Percentiles rank a stretch among this genome's conserved stretches.
Evolutionary conservation across 1,284 basidiomycete species (phyloP).

Genomic region (Puccinia coronata): DNA sequence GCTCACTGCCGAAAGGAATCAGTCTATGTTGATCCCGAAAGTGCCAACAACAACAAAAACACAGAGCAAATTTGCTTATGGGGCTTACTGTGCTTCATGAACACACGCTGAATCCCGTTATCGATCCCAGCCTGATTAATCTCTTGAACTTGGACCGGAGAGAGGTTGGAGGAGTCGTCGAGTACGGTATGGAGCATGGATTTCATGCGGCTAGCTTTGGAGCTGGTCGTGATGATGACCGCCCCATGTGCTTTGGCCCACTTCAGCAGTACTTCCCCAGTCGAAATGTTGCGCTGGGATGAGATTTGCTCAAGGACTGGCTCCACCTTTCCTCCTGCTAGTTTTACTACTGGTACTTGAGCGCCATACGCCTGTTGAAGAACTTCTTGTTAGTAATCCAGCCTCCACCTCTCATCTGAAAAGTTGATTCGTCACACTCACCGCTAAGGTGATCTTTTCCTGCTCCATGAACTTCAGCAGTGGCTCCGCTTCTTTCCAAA

Average conservation of each 20-base stretch:
- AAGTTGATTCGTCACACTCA: background rate
- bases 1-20: no score
- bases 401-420: background rate
- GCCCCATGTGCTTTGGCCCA: slow-evolving; percentile 34
- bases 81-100: slow-evolving; percentile 39
- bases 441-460: slow-evolving; percentile 13
- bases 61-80: no score
- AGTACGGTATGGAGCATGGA: slow-evolving; percentile 14
- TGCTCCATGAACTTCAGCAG: slow-evolving; percentile 33
- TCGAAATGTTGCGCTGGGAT: background rate
- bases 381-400: background rate
- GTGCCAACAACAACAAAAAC: no score
- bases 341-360: slow-evolving; percentile 32
- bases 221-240: slow-evolving; percentile 22
- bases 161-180: background rate
- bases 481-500: slow-evolving; percentile 45
- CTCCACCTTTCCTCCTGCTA: slow-evolving; percentile 28
- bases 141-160: slow-evolving; percentile 20
- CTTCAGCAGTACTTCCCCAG: slow-evolving; percentile 34
- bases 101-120: slow-evolving; percentile 27
- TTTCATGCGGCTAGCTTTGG: slow-evolving; percentile 29
- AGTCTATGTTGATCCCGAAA: no score
- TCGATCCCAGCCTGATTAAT: slow-evolving; percentile 33
- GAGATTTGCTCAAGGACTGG: slow-evolving; percentile 31
- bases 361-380: slow-evolving; percentile 26